A percentile compares a stretch with the other conserved stretches of the same genome.
Evolutionary conservation across 768 basidiomycete species (phyloP).

Genomic region (Suillus luteus): DNA sequence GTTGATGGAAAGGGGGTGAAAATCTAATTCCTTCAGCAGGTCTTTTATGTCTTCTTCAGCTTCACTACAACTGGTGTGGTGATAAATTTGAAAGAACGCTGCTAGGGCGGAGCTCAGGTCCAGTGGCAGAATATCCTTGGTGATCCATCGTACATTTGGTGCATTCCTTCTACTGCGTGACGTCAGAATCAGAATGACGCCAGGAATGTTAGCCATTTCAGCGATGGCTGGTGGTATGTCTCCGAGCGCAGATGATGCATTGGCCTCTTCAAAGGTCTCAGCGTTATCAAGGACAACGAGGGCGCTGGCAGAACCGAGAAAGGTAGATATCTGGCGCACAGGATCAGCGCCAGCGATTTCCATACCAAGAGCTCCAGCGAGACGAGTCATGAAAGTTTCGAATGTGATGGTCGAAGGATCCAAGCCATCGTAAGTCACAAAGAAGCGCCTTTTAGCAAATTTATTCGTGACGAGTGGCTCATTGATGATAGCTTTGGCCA

Average conservation of each 20-base stretch:
- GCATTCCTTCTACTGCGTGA: background rate
- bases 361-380: background rate
- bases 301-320: background rate
- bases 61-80: background rate
- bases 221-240: background rate
- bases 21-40: background rate
- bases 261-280: conserved; percentile 1
- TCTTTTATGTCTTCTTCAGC: background rate
- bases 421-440: conserved; percentile 4
- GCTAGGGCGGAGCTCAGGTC: background rate
- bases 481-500: background rate
- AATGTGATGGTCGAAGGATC: background rate
- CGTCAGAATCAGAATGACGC: conserved; percentile 7
- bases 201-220: background rate
- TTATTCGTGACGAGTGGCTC: background rate
- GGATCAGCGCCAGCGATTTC: background rate
- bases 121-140: background rate
- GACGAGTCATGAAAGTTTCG: background rate
- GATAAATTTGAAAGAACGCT: background rate
- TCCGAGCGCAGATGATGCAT: rapidly evolving
- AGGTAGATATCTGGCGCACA: background rate
- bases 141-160: background rate
- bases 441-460: conserved; percentile 4
- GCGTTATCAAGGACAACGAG: conserved; percentile 9
- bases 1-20: background rate